Percentiles rank a stretch among this genome's conserved stretches.
Evolutionary conservation across 1,284 basidiomycete genomes (phyloP).

Genomic region (Binderoboletus segoi): DNA sequence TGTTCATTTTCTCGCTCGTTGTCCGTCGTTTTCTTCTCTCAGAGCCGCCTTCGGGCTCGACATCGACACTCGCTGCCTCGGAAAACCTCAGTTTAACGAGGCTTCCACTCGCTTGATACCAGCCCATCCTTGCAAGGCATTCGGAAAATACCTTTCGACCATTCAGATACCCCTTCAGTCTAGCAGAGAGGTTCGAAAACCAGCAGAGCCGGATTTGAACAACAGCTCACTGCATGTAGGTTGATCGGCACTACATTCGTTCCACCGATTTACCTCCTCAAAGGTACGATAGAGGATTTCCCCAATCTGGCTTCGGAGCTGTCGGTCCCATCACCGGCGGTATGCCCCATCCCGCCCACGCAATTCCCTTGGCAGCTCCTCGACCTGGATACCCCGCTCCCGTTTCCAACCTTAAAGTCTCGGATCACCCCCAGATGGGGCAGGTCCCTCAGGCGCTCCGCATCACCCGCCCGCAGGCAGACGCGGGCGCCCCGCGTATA

Average conservation of each 20-base stretch:
- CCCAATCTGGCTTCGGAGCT: constrained; percentile 54
- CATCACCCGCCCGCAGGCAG: constrained; percentile 26
- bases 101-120: constrained; percentile 37
- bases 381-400: constrained; percentile 72
- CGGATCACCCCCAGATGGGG: constrained; percentile 42
- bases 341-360: constrained; percentile 33
- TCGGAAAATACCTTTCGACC: constrained; percentile 66
- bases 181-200: constrained; percentile 37
- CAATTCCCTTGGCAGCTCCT: constrained; percentile 63
- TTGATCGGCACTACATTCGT: constrained; percentile 19
- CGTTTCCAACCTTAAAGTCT: constrained; percentile 61
- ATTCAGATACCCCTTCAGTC: constrained; percentile 46
- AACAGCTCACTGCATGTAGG: constrained; percentile 67
- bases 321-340: constrained; percentile 54
- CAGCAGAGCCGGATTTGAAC: constrained; percentile 44
- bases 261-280: constrained; percentile 9
- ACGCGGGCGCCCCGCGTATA: constrained; percentile 27
- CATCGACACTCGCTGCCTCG: constrained; percentile 28
- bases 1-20: not conserved
- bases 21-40: constrained; percentile 9
- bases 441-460: constrained; percentile 41
- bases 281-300: constrained; percentile 67
- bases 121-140: constrained; percentile 57
- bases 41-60: constrained; percentile 16
- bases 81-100: constrained; percentile 22